Conservation (phyloP, 768 basidiomycete genomes). For the Coprinopsis sp. region DNA sequence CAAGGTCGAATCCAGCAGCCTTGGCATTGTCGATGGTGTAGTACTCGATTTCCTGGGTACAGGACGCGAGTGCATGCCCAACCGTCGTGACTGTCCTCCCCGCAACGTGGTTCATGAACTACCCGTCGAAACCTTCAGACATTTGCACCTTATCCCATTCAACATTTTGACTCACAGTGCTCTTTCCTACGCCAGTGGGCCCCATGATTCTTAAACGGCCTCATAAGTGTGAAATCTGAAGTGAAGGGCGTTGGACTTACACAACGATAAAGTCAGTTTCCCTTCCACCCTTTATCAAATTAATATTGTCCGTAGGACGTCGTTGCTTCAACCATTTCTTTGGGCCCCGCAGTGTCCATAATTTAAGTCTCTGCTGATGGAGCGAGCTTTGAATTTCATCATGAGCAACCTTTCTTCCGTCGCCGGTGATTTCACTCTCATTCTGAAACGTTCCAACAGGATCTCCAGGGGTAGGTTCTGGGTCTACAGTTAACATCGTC, state of each 20-base stretch:
- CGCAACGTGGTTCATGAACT: slow-evolving; percentile 2
- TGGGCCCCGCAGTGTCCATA: too few species aligned
- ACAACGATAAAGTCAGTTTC: background rate
- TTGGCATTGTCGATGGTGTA: background rate
- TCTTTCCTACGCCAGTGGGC: slow-evolving; percentile 2
- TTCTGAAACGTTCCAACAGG: too few species aligned
- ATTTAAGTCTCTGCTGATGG: too few species aligned
- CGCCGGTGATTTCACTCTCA: too few species aligned
- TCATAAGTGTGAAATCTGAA: background rate
- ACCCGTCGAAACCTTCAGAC: too few species aligned
- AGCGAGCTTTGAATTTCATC: too few species aligned
- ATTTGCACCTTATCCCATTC: too few species aligned
- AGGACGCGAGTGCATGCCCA: background rate
- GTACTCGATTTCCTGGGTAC: background rate
- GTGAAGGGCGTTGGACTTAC: background rate
- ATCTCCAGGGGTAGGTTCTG: too few species aligned
- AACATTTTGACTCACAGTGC: background rate
- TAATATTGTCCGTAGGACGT: background rate
- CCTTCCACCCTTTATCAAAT: background rate
- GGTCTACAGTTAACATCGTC: too few species aligned
- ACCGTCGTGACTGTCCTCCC: background rate
- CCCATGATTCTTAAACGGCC: background rate
- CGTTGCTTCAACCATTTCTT: slow-evolving; percentile 1
- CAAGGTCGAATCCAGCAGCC: too few species aligned
- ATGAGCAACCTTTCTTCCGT: too few species aligned